Evolutionary conservation across 2,329 filamentous ascomycete genomes (phyloP), one percentile per base, ranked within the genome.

Genomic region (Neonectria neomacrospora): DNA sequence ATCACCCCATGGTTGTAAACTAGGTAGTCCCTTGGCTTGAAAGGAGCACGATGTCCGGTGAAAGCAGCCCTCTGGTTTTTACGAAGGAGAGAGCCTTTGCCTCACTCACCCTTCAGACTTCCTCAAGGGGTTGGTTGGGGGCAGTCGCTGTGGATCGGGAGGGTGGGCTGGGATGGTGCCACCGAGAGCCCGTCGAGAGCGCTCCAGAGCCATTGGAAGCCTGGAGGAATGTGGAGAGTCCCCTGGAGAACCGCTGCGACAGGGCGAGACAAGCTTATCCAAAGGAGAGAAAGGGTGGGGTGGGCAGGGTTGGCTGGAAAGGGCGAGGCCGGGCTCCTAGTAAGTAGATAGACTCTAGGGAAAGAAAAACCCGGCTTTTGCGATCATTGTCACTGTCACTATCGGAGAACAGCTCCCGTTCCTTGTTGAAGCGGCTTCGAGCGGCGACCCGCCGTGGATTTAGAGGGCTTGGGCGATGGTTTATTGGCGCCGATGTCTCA

Each of bases 401-500:
- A 23, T 55, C 68, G 70, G 70, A 73, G 64, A 70, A 70, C 66
- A 58, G 67, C 62, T 69, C 70, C 69, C 70, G 71, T 68, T 62
- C 66, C 66, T 69, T 67, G 68, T 37, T 67, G 69, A 64, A 70
- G 67, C 62, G 66, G 64, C 64, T 61, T 12, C 16, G 12, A 26
- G n/a, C 45, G 45, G 45, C 28, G 30, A 48, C 26, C 45, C 23
- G 26, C 45, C 11, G 45, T 48, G 45, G 34, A 28, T 8, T 53
- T 47, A 32, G 48, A 16, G 34, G 60, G 26, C 26, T 20, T 23
- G 53, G 14, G 26, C 44, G n/a, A 47, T 54, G 34, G 10, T 54
- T 52, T 50, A 68, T 58, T 70, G 67, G 69, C 58, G 60, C 65
- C 63, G 51, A 34, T 63, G 69, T 71, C 69, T 71, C 67, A 70